Evolutionary conservation across 139 green algal genomes (phyloP).

Genomic region (Chlorella vulgaris): DNA sequence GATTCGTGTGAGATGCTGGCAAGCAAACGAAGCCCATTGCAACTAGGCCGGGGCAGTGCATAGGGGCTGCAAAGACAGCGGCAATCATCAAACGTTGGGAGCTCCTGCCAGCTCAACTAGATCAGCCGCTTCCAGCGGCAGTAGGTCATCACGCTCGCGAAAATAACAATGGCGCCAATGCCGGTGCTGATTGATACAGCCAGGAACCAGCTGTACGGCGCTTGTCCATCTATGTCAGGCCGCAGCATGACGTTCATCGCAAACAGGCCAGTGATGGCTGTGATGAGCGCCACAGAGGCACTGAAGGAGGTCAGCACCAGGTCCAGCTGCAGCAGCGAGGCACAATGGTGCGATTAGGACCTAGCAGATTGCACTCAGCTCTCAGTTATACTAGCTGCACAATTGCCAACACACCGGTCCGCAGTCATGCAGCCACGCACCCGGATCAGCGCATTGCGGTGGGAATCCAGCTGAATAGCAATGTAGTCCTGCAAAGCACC

Average conservation of each 20-base stretch:
- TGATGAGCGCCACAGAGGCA: conserved; percentile 72
- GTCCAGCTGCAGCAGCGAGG: conserved; percentile 70
- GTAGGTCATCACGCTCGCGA: conserved; percentile 36
- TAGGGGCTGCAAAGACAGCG: too few relatives aligned
- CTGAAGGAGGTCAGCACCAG: conserved; percentile 85
- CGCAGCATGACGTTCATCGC: conserved; percentile 89
- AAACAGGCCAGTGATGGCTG: conserved; percentile 82
- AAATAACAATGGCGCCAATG: conserved; percentile 24
- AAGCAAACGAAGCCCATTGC: too few relatives aligned
- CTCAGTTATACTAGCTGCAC: too few relatives aligned
- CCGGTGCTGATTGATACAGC: conserved; percentile 13
- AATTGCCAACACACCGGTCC: too few relatives aligned
- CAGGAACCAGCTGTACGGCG: conserved; percentile 43
- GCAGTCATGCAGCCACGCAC: conserved; percentile 7
- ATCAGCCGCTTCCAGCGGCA: conserved; percentile 45
- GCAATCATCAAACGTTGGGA: too few relatives aligned
- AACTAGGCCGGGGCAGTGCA: too few relatives aligned
- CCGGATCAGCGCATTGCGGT: conserved; percentile 84
- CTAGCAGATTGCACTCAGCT: not conserved
- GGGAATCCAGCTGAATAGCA: conserved; percentile 94
- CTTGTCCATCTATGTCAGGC: conserved; percentile 10
- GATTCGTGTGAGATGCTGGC: too few relatives aligned
- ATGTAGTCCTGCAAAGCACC: conserved; percentile 92
- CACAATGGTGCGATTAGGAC: too few relatives aligned
- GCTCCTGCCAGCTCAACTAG: too few relatives aligned